phyloP scores from a whole-genome alignment of 2,329 filamentous ascomycete genomes.

The Hypoxylon sp. region DNA sequence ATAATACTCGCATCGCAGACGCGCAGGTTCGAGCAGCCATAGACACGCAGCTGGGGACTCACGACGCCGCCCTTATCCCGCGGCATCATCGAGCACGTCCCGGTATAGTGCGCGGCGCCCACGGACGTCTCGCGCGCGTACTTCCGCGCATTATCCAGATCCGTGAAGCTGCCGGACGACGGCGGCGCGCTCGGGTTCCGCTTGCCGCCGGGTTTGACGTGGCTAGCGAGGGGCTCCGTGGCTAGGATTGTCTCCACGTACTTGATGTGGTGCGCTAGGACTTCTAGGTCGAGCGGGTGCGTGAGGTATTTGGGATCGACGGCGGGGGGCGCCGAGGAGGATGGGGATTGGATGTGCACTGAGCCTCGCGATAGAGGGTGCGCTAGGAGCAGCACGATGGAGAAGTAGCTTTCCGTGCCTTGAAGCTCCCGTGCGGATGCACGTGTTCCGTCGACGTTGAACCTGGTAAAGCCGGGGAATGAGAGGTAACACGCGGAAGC shows the following conservation, averaged over 20 bases:
- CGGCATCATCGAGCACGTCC: slow-evolving; percentile 29
- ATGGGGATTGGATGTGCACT: slow-evolving; percentile 34
- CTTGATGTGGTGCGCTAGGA: not conserved
- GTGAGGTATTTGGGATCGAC: slow-evolving; percentile 37
- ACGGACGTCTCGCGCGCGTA: slow-evolving; percentile 6
- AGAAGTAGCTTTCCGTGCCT: slow-evolving; percentile 15
- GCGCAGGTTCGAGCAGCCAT: slow-evolving; percentile 23
- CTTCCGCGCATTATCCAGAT: slow-evolving; percentile 3
- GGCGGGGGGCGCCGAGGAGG: not conserved
- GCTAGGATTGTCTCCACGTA: no score
- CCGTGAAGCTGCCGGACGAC: slow-evolving; percentile 13
- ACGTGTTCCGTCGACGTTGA: slow-evolving; percentile 12
- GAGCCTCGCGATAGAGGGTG: slow-evolving; percentile 45
- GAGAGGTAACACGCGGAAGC: slow-evolving; percentile 20
- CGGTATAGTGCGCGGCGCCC: slow-evolving; percentile 13
- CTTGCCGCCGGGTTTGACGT: slow-evolving; percentile 6
- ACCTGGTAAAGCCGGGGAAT: slow-evolving; percentile 2
- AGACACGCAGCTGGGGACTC: slow-evolving; percentile 7
- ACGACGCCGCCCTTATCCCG: slow-evolving; percentile 28
- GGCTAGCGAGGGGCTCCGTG: slow-evolving; percentile 8
- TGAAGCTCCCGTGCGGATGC: slow-evolving; percentile 5
- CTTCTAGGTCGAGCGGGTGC: slow-evolving; percentile 40
- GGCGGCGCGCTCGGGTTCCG: slow-evolving; percentile 11
- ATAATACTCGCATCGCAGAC: slow-evolving; percentile 31
- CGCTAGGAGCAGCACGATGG: slow-evolving; percentile 12